phyloP scores from a whole-genome alignment of 768 basidiomycete genomes.

The Myochromella boudieri region DNA sequence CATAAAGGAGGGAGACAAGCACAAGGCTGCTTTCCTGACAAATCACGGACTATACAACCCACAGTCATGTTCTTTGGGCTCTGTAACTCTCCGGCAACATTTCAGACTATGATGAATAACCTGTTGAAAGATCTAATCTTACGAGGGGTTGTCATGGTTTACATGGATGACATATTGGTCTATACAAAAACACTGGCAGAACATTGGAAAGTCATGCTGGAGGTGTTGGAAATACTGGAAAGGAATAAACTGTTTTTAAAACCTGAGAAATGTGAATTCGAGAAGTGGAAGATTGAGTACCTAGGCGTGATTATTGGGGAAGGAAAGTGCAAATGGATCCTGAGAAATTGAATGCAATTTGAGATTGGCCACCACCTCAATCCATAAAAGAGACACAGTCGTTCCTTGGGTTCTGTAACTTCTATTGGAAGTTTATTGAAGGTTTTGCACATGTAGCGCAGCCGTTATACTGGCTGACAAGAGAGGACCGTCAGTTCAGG shows the following conservation, averaged over 20 bases:
- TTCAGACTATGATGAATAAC: conserved; percentile 36
- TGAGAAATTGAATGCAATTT: conserved; percentile 28
- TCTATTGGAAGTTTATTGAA: conserved; percentile 7
- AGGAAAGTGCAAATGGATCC: too few relatives aligned
- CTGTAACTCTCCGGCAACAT: conserved; percentile 31
- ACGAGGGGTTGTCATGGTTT: conserved; percentile 28
- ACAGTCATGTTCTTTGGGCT: conserved; percentile 38
- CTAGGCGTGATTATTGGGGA: too few relatives aligned
- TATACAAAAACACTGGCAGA: conserved; percentile 25
- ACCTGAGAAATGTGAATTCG: too few relatives aligned
- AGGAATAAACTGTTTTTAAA: conserved; percentile 27
- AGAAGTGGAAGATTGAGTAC: too few relatives aligned
- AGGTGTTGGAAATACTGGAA: conserved; percentile 22
- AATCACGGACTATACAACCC: conserved; percentile 34
- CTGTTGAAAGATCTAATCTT: conserved; percentile 29
- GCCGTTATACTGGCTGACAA: background rate
- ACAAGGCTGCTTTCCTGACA: conserved; percentile 39
- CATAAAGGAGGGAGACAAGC: conserved; percentile 38
- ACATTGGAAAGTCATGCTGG: conserved; percentile 16
- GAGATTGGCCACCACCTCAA: conserved; percentile 4
- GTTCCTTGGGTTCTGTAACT: conserved; percentile 7
- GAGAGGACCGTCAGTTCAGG: background rate
- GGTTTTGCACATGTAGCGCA: background rate
- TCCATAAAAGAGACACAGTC: background rate
- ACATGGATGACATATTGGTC: conserved; percentile 40